Conservation (phyloP, 1,284 basidiomycete species). For the Puccinia horiana region DNA sequence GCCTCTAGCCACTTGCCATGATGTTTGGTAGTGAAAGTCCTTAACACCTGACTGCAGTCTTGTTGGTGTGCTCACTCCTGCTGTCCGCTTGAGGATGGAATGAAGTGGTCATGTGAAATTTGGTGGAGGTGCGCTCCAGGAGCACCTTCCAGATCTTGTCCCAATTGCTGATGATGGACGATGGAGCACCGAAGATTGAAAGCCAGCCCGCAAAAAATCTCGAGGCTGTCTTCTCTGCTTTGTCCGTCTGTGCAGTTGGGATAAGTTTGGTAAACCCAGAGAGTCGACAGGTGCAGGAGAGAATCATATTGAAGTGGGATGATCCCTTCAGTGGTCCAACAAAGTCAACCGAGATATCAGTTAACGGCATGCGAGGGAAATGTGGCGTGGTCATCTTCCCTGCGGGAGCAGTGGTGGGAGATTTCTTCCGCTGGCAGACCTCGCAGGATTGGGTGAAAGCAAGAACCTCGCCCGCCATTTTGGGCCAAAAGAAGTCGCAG, state of each 20-base stretch:
- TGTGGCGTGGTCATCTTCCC: no score
- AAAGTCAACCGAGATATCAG: constrained; percentile 29
- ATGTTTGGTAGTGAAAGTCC: constrained; percentile 25
- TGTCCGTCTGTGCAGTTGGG: not conserved
- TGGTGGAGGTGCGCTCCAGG: no score
- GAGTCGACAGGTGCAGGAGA: no score
- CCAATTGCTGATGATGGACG: constrained; percentile 53
- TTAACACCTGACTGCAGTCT: constrained; percentile 57
- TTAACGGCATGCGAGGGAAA: constrained; percentile 13
- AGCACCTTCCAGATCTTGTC: constrained; percentile 55
- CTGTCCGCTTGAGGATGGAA: constrained; percentile 54
- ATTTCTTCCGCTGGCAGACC: constrained; percentile 50
- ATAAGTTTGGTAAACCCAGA: not conserved
- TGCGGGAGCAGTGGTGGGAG: no score
- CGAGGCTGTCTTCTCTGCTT: not conserved
- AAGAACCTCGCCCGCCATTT: constrained; percentile 55
- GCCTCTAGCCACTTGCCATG: no score
- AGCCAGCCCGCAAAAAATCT: not conserved
- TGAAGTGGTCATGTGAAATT: not conserved
- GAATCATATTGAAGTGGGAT: not conserved
- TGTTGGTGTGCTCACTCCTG: constrained; percentile 53
- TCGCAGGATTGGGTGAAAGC: constrained; percentile 21
- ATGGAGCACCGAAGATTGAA: constrained; percentile 50
- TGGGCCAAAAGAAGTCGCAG: constrained; percentile 61
- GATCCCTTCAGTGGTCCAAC: not conserved